Evolutionary conservation across 176 grass and related monocot species (phyloP).

Genomic region (Musa troglodytarum): DNA sequence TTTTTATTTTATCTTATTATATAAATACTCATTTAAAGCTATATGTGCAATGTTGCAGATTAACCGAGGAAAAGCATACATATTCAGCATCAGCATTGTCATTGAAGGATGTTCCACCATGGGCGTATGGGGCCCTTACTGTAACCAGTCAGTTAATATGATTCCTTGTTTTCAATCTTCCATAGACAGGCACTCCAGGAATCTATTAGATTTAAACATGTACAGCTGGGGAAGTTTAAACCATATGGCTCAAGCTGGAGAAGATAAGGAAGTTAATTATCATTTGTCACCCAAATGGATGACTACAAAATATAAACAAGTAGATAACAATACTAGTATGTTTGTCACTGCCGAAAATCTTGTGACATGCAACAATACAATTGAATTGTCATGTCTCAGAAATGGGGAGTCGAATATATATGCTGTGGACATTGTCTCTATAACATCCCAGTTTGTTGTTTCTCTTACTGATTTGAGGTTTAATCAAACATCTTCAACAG

Average conservation of each 20-base stretch:
- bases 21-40: constrained; percentile 9
- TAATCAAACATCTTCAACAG: constrained; percentile 32
- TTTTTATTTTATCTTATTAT: background rate
- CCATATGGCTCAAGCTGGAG: constrained; percentile 16
- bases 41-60: constrained; percentile 48
- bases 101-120: constrained; percentile 57
- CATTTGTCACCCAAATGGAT: constrained; percentile 8
- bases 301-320: constrained; percentile 26
- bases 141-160: constrained; percentile 58
- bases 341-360: constrained; percentile 28
- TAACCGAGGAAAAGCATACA: constrained; percentile 54
- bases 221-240: background rate
- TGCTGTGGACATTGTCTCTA: constrained; percentile 53
- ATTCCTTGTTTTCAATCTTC: constrained; percentile 69
- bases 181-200: constrained; percentile 43
- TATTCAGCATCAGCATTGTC: constrained; percentile 58
- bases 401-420: constrained; percentile 65
- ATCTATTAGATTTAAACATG: constrained; percentile 31
- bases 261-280: constrained; percentile 27
- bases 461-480: constrained; percentile 26
- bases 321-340: constrained; percentile 24
- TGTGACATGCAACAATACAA: constrained; percentile 63
- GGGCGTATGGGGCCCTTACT: constrained; percentile 56
- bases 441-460: constrained; percentile 67
- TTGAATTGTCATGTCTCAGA: constrained; percentile 50